Evolutionary conservation across 2,329 filamentous ascomycete species (phyloP), one percentile per base, ranked within the genome.

Genomic region (Ploettnerulaceae sp.): DNA sequence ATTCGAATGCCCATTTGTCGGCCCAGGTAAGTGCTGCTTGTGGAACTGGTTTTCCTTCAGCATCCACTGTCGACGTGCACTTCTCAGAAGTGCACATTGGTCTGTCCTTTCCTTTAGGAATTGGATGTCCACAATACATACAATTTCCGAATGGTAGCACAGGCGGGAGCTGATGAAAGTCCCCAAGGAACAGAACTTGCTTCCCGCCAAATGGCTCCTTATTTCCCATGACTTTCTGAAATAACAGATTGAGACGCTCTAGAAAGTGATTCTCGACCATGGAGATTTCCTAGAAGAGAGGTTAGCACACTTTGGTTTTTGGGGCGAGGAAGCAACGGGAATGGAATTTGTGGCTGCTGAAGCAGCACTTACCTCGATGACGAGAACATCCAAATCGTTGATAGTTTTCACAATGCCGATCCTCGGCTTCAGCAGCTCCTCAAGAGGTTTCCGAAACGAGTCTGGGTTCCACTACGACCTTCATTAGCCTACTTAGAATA

Each of bases 191-290:
- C 11, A 62, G 58, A 7, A 61, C 53, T 42, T 61, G 59, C 22
- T 54, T 57, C 6, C 59, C 59, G 2, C 58, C 60, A 21, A 62
- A 60, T 8, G 60, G 56, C 2, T 20, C 5, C 1, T 14, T 12
- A 8, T 15, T 43, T 1, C 25, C n/a, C 20, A 49, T 22, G 17
- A 57, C 36, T 7, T 42, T 9, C 14, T 57, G 52, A 9, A 61
- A 18, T n/a, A 57, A 34, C 3, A 55, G 12, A 33, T 57, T 56
- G 25, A 61, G 38, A 1, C 58, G 45, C 37, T 61, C 57, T 7
- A 62, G 33, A 20, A 61, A 56, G 26, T 57, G 53, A 20, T 55
- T 59, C 12, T 61, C 59, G 3, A 61, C 56, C 59, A 62, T 62
- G 2, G 59, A 61, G 3, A 61, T 53, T 22, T 62, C 60, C 33